Evolutionary conservation across 305 asterid genomes (phyloP).

Genomic region (Rubia balearica): DNA sequence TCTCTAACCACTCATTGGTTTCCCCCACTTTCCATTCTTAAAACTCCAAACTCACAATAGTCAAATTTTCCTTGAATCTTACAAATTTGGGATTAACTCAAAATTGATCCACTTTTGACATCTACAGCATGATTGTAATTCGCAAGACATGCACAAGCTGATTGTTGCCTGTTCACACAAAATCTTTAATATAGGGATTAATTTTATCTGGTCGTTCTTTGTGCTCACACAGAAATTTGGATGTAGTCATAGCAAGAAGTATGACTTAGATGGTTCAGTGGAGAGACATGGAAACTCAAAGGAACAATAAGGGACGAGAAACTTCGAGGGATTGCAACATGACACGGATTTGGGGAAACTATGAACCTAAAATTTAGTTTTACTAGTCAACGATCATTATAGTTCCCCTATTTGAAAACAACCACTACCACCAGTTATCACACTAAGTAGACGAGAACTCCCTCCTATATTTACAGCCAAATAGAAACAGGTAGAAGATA

Average conservation of each 20-base stretch:
- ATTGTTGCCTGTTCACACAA: neutral
- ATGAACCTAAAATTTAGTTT: neutral
- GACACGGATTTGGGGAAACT: neutral
- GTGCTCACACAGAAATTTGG: neutral
- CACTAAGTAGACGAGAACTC: neutral
- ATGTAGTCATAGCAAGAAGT: neutral
- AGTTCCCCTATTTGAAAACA: neutral
- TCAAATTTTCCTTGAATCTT: neutral
- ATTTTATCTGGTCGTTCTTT: neutral
- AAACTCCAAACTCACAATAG: neutral
- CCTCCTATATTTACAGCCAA: neutral
- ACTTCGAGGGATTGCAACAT: neutral
- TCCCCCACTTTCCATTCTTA: neutral
- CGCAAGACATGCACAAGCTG: neutral
- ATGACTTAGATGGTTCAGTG: neutral
- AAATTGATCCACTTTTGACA: neutral
- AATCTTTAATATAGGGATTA: neutral
- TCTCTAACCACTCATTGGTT: neutral
- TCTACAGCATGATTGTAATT: neutral
- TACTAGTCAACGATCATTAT: neutral
- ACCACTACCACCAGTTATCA: neutral
- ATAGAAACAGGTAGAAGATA: too few species aligned
- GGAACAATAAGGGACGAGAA: neutral
- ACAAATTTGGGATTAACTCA: neutral
- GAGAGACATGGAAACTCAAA: neutral